Evolutionary conservation across 2,329 filamentous ascomycete genomes (phyloP), one percentile per base, ranked within the genome.

Genomic region (Phaeosphaeria sp.): DNA sequence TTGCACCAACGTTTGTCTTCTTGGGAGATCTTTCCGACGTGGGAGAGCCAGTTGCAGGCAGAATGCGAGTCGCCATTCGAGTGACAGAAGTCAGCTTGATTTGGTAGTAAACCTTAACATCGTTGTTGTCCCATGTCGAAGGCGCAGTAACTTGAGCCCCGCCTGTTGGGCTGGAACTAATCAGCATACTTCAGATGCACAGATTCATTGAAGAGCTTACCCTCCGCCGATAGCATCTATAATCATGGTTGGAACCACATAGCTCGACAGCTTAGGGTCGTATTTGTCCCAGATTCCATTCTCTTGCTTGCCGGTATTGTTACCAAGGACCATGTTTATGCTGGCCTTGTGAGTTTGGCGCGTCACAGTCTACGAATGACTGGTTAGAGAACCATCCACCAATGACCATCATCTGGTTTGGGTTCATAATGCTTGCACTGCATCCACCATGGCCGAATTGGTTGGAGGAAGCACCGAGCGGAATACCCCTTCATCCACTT

Each of bases 371-470:
- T 36, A 80, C 72, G 11, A 69, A 75, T 9, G 78, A 65, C 0
- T 85, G 82, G 23, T 54, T 47, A 18, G 66, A 66, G 58, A 88
- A 87, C 46, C 80, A 82, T 18, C 87, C 87, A 21, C 87, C 87
- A 36, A 89, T 84, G 47, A 89, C 80, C 22, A 89, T 74, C 83
- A 89, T 89, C 70, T 89, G 87, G 4, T 82, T 79, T 46, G 78
- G 74, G 52, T 82, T 80, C 22, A 87, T 74, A 25, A 89, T 83
- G 66, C 86, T 86, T 68, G 86, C 89, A 47, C 66, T 72, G 36
- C 80, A 84, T 25, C 87, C 77, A 23, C 82, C 83, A 69, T 88
- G 82, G 62, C 87, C 85, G 44, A 66, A 65, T 27, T 80, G 77
- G 43, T 47, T 57, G 0, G 78, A 79, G 15, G 71, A 68, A 55